These are phyloP conservation scores for Kentomonas sorsogonicus DNA, from an alignment of 208 protist species.

Conservation along the genomic window DNA sequence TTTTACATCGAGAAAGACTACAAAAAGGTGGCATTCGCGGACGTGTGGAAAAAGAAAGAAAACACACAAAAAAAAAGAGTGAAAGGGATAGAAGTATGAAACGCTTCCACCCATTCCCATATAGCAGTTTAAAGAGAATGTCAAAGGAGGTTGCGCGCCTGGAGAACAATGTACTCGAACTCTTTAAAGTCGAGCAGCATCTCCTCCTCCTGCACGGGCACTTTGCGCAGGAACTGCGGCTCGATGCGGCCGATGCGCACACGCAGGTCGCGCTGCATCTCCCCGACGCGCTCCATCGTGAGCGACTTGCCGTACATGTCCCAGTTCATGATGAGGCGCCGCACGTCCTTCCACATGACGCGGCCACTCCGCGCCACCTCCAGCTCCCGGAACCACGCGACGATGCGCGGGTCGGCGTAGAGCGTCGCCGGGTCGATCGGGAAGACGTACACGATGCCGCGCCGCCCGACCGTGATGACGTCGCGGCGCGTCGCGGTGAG, in stretches of 20 bases:
- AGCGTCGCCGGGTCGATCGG: constrained; percentile 73
- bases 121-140: neutral
- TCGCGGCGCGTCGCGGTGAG: constrained; percentile 96
- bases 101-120: constrained; percentile 1
- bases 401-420: constrained; percentile 86
- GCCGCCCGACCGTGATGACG: constrained; percentile 85
- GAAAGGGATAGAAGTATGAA: constrained; percentile 2
- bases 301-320: constrained; percentile 42
- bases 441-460: constrained; percentile 56
- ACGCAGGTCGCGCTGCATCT: constrained; percentile 58
- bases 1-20: neutral
- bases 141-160: constrained; percentile 43
- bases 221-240: constrained; percentile 46
- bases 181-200: constrained; percentile 52
- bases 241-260: constrained; percentile 38
- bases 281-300: constrained; percentile 44
- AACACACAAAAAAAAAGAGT: constrained; percentile 5
- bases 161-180: constrained; percentile 67
- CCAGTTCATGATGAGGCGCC: constrained; percentile 45
- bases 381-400: constrained; percentile 95
- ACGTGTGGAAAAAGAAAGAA: no score
- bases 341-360: constrained; percentile 63
- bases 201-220: constrained; percentile 62
- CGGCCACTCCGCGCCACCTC: constrained; percentile 88
- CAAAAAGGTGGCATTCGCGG: neutral